phyloP scores from a whole-genome alignment of 2,329 filamentous ascomycete genomes.

The Fusarium subtropicale region DNA sequence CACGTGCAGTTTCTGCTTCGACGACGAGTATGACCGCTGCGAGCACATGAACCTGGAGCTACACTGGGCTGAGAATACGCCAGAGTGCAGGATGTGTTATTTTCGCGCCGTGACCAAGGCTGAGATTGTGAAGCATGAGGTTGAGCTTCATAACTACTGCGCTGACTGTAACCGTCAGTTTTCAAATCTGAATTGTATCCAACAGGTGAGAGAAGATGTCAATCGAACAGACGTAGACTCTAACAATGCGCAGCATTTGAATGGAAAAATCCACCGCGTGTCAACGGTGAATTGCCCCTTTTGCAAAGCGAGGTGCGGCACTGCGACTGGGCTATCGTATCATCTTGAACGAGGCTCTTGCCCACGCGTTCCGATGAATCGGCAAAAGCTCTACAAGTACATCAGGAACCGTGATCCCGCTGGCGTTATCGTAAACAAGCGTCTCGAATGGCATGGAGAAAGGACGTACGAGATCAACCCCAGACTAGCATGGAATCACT shows the following conservation, averaged over 20 bases:
- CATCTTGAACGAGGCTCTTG: constrained; percentile 69
- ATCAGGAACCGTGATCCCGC: constrained; percentile 60
- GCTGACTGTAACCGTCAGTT: constrained; percentile 51
- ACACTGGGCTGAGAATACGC: constrained; percentile 43
- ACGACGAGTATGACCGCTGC: constrained; percentile 27
- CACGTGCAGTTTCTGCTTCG: constrained; percentile 45
- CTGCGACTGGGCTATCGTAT: constrained; percentile 65
- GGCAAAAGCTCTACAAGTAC: constrained; percentile 60
- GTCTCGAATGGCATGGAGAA: constrained; percentile 58
- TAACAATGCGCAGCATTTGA: constrained; percentile 60
- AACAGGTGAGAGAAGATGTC: neutral
- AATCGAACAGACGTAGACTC: accelerated
- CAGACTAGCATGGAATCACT: constrained; percentile 58
- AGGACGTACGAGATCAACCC: constrained; percentile 52
- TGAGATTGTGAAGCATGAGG: constrained; percentile 45
- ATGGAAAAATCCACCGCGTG: constrained; percentile 59
- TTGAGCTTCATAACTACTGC: constrained; percentile 51
- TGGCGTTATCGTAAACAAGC: constrained; percentile 62
- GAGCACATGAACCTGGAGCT: constrained; percentile 49
- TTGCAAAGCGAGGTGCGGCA: constrained; percentile 59
- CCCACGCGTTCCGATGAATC: constrained; percentile 59
- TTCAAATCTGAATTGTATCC: constrained; percentile 38
- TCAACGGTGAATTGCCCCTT: constrained; percentile 61
- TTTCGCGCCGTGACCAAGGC: neutral
- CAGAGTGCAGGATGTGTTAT: constrained; percentile 48